Evolutionary conservation across 139 green algal genomes (phyloP).

Genomic region (Deuterostichococcus epilithicus): DNA sequence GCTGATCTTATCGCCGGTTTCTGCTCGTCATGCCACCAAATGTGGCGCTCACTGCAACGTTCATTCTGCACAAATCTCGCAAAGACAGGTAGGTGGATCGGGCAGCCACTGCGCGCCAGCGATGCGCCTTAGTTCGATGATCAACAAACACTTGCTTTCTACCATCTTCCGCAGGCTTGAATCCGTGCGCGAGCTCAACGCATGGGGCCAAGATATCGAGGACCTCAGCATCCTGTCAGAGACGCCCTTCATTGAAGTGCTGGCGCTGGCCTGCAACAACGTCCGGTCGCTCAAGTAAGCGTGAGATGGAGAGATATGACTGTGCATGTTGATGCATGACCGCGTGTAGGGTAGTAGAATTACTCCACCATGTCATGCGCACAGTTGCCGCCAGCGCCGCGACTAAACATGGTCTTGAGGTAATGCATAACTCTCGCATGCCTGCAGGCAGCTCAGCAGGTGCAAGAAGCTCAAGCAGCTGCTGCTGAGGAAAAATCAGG

Average conservation of each 20-base stretch:
- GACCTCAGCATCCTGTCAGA: neutral
- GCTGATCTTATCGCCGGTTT: no score
- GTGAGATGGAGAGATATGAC: neutral
- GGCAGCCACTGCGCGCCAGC: no score
- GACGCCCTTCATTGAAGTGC: neutral
- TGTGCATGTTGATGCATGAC: no score
- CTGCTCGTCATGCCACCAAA: neutral
- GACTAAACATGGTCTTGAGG: no score
- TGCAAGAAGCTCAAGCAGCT: neutral
- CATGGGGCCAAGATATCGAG: neutral
- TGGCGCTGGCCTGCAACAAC: neutral
- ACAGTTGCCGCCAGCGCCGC: no score
- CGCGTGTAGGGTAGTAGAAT: no score
- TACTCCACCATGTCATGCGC: no score
- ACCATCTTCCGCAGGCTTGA: no score
- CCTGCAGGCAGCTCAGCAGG: neutral
- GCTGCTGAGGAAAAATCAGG: neutral
- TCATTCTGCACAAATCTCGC: neutral
- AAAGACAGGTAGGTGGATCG: no score
- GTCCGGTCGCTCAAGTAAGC: neutral
- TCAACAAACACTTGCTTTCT: no score
- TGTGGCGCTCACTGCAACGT: neutral
- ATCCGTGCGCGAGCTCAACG: neutral
- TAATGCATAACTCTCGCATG: neutral
- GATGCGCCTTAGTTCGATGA: no score